A percentile compares a stretch with the other conserved stretches of the same genome.
phyloP scores from a whole-genome alignment of 2,329 filamentous ascomycete genomes.

The Thelonectria discophora region DNA sequence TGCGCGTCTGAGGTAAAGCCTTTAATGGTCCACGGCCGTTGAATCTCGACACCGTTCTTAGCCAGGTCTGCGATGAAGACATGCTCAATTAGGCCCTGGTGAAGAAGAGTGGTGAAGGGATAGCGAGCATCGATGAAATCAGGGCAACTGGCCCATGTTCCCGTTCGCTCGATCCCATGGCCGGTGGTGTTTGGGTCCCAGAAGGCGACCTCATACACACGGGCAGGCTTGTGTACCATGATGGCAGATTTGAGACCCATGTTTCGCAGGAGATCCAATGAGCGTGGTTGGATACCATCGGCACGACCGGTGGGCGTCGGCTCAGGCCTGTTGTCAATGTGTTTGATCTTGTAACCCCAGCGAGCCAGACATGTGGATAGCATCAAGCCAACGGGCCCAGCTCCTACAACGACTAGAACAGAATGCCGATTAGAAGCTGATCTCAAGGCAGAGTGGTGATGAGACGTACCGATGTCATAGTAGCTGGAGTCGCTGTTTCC shows the following conservation, averaged over 20 bases:
- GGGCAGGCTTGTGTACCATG: conserved; percentile 87
- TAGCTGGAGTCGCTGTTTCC: conserved; percentile 38
- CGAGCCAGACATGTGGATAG: conserved; percentile 86
- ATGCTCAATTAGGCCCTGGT: conserved; percentile 76
- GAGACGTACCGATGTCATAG: conserved; percentile 56
- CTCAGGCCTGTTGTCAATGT: conserved; percentile 89
- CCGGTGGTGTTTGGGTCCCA: conserved; percentile 70
- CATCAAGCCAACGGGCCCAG: conserved; percentile 87
- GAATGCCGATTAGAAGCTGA: conserved; percentile 1
- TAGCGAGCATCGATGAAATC: conserved; percentile 80
- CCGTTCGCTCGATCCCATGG: conserved; percentile 69
- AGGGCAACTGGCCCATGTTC: conserved; percentile 87
- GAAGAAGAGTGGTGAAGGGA: conserved; percentile 74
- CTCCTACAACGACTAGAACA: conserved; percentile 80
- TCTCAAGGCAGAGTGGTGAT: not conserved
- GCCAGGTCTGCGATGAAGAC: conserved; percentile 73
- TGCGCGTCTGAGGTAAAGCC: conserved; percentile 68
- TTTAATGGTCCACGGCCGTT: conserved; percentile 72
- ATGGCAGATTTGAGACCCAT: conserved; percentile 89
- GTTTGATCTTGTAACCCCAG: conserved; percentile 95
- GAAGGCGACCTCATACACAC: conserved; percentile 81
- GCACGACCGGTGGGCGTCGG: conserved; percentile 87
- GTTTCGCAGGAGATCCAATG: conserved; percentile 85
- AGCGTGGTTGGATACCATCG: conserved; percentile 91
- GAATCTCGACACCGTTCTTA: conserved; percentile 67